A percentile compares a stretch with the other conserved stretches of the same genome.
phyloP scores from a whole-genome alignment of 768 basidiomycete genomes.

The Amanita pseudoporphyria region DNA sequence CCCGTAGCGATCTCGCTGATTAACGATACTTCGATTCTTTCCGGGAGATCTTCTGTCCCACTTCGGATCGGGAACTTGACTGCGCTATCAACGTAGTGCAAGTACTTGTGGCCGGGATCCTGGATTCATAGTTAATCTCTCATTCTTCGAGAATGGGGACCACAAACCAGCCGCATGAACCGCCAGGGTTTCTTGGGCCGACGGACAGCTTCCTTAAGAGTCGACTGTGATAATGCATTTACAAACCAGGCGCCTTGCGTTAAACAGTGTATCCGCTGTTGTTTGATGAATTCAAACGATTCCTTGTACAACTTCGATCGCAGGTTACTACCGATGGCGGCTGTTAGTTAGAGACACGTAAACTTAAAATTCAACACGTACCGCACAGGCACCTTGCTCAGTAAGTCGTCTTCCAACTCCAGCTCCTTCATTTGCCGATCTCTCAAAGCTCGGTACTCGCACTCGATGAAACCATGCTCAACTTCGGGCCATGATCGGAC shows the following conservation, averaged over 20 bases:
- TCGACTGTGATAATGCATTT: conserved; percentile 53
- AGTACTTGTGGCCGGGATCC: conserved; percentile 70
- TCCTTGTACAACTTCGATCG: conserved; percentile 83
- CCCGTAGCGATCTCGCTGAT: conserved; percentile 76
- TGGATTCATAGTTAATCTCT: conserved; percentile 19
- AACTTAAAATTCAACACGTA: conserved; percentile 18
- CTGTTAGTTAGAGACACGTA: conserved; percentile 3
- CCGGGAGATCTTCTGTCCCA: conserved; percentile 82
- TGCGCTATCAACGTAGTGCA: conserved; percentile 81
- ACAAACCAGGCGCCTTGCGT: conserved; percentile 91
- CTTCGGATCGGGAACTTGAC: conserved; percentile 70
- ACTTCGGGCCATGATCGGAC: conserved; percentile 76
- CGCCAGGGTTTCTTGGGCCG: conserved; percentile 67
- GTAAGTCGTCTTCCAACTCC: conserved; percentile 78
- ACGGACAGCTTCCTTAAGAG: conserved; percentile 43
- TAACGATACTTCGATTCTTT: conserved; percentile 71
- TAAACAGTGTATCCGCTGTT: conserved; percentile 82
- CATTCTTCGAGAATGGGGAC: neutral
- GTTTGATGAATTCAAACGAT: conserved; percentile 81
- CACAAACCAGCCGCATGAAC: conserved; percentile 75
- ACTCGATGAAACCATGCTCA: conserved; percentile 70
- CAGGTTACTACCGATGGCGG: conserved; percentile 48
- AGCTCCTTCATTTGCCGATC: conserved; percentile 87
- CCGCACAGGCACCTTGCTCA: conserved; percentile 82
- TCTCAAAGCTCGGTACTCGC: conserved; percentile 78